Evolutionary conservation across 2,329 filamentous ascomycete genomes (phyloP), one percentile per base, ranked within the genome.

Genomic region (Neonectria neomacrospora): DNA sequence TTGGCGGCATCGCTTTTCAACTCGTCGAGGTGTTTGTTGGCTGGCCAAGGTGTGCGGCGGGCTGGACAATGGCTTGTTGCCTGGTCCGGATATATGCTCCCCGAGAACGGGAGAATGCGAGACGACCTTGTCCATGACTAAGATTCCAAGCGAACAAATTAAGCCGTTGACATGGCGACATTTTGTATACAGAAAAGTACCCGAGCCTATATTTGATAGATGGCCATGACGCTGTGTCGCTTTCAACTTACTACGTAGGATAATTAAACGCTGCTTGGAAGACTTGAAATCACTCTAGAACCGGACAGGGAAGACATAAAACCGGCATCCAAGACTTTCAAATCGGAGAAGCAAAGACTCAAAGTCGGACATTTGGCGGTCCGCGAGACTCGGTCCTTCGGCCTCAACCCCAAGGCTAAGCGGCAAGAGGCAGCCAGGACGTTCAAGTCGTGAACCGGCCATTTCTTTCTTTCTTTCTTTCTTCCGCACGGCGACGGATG

Each of bases 31-130:
- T n/a, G 87, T 81, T 50, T 80, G 73, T 20, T 81, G 75, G 71
- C 77, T 81, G 18, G 80, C 71, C 26, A 90, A 79, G 48, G 83
- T 78, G 70, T 90, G 87, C 7, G 88, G 85, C 7, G 87, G 86
- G 57, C 79, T 76, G 3, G 85, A 83, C 26, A 90, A 77, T 3
- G 72, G 67, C 22, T 63, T 61, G 62, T 76, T 77, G 44, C 70
- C 68, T 56, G 76, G 75, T 8, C 75, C 75, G 7, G 73, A 73
- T 62, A 76, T 63, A 44, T 76, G 73, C 18, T 68, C 57, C 42
- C 58, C 64, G 37, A 61, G 37, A 37, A 67, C 59, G 18, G 57
- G 63, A 45, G 63, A 52, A 37, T 42, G 47, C 18, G 18, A 50
- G 12, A 12, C 39, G 20, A 39, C 12, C 42, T 67, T 11, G 84